Conservation (phyloP, 1,139 yeast species). For the Schizosaccharomyces versatilis region DNA sequence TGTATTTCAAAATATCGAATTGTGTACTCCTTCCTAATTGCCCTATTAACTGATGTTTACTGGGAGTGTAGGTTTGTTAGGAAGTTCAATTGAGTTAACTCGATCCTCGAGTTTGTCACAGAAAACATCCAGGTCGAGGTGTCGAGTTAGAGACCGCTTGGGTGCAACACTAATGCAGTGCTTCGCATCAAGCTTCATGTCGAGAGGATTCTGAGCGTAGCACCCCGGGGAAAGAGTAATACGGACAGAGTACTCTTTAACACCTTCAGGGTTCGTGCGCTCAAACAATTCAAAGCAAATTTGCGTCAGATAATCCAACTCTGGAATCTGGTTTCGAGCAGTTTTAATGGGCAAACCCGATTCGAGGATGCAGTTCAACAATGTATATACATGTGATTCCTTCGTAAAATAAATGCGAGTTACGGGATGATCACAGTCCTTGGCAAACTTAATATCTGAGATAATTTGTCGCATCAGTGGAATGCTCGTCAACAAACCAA, state of each 20-base stretch:
- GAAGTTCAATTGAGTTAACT: constrained; percentile 69
- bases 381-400: constrained; percentile 88
- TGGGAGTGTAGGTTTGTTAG: constrained; percentile 62
- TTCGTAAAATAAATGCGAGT: constrained; percentile 83
- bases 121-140: constrained; percentile 77
- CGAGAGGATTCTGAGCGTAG: constrained; percentile 91
- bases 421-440: constrained; percentile 55
- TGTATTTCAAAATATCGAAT: too few species aligned
- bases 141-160: constrained; percentile 69
- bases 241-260: constrained; percentile 71
- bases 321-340: constrained; percentile 87
- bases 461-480: constrained; percentile 82
- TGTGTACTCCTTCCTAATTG: background rate
- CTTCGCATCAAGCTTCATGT: constrained; percentile 84
- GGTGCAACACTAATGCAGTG: constrained; percentile 95
- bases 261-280: constrained; percentile 21
- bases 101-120: constrained; percentile 61
- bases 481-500: constrained; percentile 79
- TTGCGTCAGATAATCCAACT: constrained; percentile 83
- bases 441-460: constrained; percentile 58
- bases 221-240: constrained; percentile 90
- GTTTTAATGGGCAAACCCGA: constrained; percentile 88
- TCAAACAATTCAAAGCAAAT: constrained; percentile 86
- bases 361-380: constrained; percentile 74
- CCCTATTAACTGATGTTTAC: background rate